A percentile compares a stretch with the other conserved stretches of the same genome.
Evolutionary conservation across 139 green algal genomes (phyloP).

Genomic region (Edaphochlamys debaryana): DNA sequence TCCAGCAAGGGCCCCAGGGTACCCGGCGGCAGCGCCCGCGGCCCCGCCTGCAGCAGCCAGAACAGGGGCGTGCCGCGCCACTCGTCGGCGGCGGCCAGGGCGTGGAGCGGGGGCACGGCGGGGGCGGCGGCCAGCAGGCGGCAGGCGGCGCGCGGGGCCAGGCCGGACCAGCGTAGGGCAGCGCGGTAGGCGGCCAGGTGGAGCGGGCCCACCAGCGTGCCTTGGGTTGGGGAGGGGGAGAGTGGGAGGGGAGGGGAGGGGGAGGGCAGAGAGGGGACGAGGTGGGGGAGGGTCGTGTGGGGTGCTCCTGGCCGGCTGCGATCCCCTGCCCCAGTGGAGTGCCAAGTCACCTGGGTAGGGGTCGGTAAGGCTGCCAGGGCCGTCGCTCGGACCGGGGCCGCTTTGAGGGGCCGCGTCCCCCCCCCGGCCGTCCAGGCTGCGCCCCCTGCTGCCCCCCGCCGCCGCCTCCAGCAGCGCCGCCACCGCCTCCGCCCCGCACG

Average conservation of each 20-base stretch:
- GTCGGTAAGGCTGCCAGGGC: too few species aligned
- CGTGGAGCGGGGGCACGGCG: neutral
- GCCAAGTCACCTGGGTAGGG: too few species aligned
- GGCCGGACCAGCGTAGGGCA: slow-evolving; percentile 15
- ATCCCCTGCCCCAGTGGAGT: too few species aligned
- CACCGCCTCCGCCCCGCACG: neutral
- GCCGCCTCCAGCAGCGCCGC: slow-evolving; percentile 14
- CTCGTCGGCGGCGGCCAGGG: neutral
- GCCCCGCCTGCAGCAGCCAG: neutral
- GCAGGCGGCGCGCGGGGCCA: neutral
- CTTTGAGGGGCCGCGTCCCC: too few species aligned
- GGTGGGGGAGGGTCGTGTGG: too few species aligned
- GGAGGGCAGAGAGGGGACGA: too few species aligned
- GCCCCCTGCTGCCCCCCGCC: too few species aligned
- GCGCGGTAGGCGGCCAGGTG: slow-evolving; percentile 2
- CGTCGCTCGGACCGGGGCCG: too few species aligned
- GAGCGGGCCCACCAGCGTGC: neutral
- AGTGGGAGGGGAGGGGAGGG: neutral
- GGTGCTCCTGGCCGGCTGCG: too few species aligned
- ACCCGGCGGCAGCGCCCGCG: neutral
- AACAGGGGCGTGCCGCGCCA: slow-evolving; percentile 6
- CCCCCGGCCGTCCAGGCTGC: too few species aligned
- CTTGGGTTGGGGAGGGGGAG: neutral
- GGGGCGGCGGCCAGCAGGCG: neutral
- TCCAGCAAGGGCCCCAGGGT: neutral